phyloP scores from a whole-genome alignment of 306 rosid species.

The Prunus armeniaca region DNA sequence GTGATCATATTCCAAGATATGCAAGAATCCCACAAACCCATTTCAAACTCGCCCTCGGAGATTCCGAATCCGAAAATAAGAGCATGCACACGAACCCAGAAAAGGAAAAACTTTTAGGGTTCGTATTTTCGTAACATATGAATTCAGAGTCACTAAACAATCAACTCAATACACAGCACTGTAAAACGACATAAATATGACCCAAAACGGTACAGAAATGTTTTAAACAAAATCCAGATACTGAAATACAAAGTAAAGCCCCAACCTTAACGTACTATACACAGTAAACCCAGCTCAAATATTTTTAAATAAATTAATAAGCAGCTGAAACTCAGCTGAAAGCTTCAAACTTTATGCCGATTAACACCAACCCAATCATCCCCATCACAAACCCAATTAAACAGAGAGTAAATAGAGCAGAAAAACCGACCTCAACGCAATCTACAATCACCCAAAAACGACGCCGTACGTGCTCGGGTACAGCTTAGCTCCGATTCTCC shows the following conservation, averaged over 20 bases:
- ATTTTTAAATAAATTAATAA: conserved; percentile 16
- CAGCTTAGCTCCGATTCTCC: conserved; percentile 40
- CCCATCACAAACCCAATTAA: conserved; percentile 11
- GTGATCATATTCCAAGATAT: conserved; percentile 17
- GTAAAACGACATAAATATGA: conserved; percentile 19
- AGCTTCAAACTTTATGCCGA: neutral
- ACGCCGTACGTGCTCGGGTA: conserved; percentile 9
- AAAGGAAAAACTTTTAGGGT: conserved; percentile 44
- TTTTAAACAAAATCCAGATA: conserved; percentile 38
- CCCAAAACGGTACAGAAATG: conserved; percentile 22
- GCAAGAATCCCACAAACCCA: conserved; percentile 22
- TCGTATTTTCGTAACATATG: conserved; percentile 12
- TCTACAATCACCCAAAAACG: conserved; percentile 3
- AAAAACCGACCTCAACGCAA: conserved; percentile 22
- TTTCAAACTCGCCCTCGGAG: conserved; percentile 13
- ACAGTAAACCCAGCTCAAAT: conserved; percentile 55
- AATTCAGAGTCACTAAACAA: conserved; percentile 31
- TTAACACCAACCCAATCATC: conserved; percentile 31
- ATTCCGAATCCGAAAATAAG: conserved; percentile 22
- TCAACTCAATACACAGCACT: conserved; percentile 4
- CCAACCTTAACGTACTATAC: conserved; percentile 56
- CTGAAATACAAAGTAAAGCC: conserved; percentile 39
- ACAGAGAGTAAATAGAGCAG: neutral
- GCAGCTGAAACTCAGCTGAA: conserved; percentile 23
- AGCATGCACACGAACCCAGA: conserved; percentile 17